A percentile compares a stretch with the other conserved stretches of the same genome.
phyloP scores from a whole-genome alignment of 2,329 filamentous ascomycete species.

The Cytospora leucostoma region DNA sequence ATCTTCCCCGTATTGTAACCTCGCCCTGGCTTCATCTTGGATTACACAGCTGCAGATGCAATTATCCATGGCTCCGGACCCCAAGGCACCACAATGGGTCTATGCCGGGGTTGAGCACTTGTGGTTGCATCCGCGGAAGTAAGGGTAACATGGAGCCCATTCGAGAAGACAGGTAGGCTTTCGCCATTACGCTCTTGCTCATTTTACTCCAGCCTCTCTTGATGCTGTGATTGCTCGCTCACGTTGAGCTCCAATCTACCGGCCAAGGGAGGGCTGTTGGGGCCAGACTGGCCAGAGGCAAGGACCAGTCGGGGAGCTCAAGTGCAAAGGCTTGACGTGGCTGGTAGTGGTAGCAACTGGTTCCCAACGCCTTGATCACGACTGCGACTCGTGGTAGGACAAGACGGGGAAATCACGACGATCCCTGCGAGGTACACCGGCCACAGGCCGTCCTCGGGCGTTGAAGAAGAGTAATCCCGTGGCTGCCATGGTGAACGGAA shows the following conservation, averaged over 20 bases:
- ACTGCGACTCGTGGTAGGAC: constrained; percentile 12
- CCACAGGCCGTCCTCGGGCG: constrained; percentile 17
- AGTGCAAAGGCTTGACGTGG: constrained; percentile 12
- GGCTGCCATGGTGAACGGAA: constrained; percentile 17
- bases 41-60: constrained; percentile 23
- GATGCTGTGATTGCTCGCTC: constrained; percentile 2
- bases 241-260: constrained; percentile 11
- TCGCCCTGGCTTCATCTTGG: constrained; percentile 12
- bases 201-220: constrained; percentile 6
- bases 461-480: constrained; percentile 15
- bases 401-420: constrained; percentile 11
- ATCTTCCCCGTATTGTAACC: constrained; percentile 10
- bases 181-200: constrained; percentile 9
- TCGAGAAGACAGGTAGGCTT: constrained; percentile 14
- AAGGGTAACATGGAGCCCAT: constrained; percentile 14
- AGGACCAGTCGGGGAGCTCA: constrained; percentile 12
- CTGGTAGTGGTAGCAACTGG: constrained; percentile 10
- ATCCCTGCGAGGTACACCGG: constrained; percentile 23
- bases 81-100: constrained; percentile 18
- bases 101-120: constrained; percentile 19
- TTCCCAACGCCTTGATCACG: neutral
- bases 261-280: neutral
- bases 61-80: constrained; percentile 18
- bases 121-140: constrained; percentile 23
- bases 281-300: constrained; percentile 10